phyloP scores from a whole-genome alignment of 2,329 filamentous ascomycete genomes.

The Pyricularia grisea region DNA sequence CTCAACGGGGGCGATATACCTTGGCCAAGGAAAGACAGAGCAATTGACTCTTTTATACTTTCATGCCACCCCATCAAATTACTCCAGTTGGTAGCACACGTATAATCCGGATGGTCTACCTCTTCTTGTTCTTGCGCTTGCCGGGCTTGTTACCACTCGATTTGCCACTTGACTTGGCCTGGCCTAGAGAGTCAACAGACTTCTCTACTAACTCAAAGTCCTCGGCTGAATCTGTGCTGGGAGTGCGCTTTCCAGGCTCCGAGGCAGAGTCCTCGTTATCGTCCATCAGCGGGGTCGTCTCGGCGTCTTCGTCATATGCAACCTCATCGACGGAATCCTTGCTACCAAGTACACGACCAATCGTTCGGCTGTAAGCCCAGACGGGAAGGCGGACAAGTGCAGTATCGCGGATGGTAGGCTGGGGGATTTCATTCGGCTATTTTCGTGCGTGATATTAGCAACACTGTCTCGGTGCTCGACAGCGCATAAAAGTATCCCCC shows the following conservation, averaged over 20 bases:
- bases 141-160: constrained; percentile 31
- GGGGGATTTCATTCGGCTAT: constrained; percentile 70
- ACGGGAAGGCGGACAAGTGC: constrained; percentile 70
- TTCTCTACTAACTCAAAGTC: constrained; percentile 57
- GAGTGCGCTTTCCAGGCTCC: constrained; percentile 39
- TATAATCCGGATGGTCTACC: constrained; percentile 20
- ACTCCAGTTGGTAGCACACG: background rate
- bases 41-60: background rate
- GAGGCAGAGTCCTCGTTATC: constrained; percentile 34
- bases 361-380: constrained; percentile 54
- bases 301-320: constrained; percentile 25
- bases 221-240: constrained; percentile 46
- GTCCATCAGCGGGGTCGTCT: constrained; percentile 11
- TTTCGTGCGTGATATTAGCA: constrained; percentile 5
- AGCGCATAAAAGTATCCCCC: too few species aligned
- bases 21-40: background rate
- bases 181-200: constrained; percentile 44
- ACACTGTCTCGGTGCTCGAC: background rate
- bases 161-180: constrained; percentile 35
- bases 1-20: background rate
- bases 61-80: background rate
- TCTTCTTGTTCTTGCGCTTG: constrained; percentile 47
- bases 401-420: constrained; percentile 73
- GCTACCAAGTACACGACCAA: constrained; percentile 36
- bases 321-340: constrained; percentile 22